Conservation (phyloP, 2,329 filamentous ascomycete species). For the Trichoderma lentiforme region DNA sequence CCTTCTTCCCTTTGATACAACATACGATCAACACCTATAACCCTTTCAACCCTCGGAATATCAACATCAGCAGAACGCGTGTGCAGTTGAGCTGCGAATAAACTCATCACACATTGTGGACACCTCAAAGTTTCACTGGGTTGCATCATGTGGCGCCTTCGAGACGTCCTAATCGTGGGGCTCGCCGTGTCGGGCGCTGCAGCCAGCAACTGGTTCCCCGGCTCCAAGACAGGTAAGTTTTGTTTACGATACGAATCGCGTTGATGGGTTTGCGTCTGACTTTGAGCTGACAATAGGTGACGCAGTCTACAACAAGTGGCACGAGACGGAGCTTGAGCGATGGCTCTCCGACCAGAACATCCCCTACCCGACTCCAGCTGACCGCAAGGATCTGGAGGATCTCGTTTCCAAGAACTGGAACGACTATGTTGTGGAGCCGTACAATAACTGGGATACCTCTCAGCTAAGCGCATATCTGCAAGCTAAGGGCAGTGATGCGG, state of each 20-base stretch:
- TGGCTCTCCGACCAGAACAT: constrained; percentile 93
- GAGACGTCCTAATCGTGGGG: constrained; percentile 65
- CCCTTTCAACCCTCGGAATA: neutral
- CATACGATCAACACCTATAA: neutral
- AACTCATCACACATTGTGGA: neutral
- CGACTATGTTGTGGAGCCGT: constrained; percentile 67
- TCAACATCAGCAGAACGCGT: neutral
- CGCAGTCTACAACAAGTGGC: constrained; percentile 96
- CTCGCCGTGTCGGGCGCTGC: constrained; percentile 67
- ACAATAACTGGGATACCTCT: constrained; percentile 70
- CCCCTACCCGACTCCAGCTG: constrained; percentile 82
- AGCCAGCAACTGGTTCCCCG: constrained; percentile 76
- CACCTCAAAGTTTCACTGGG: neutral
- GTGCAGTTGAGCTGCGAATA: neutral
- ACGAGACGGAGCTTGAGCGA: constrained; percentile 93
- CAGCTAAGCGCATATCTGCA: constrained; percentile 67
- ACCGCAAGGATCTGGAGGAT: constrained; percentile 91
- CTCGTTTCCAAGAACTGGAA: constrained; percentile 92
- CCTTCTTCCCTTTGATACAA: neutral
- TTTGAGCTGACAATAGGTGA: constrained; percentile 9
- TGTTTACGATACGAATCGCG: neutral
- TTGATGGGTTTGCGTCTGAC: neutral
- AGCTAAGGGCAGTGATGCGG: constrained; percentile 66
- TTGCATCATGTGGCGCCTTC: constrained; percentile 71
- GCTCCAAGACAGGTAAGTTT: constrained; percentile 70